Percentiles rank a stretch among this genome's conserved stretches.
phyloP scores from a whole-genome alignment of 2,329 filamentous ascomycete species.

The Fusarium sp. region DNA sequence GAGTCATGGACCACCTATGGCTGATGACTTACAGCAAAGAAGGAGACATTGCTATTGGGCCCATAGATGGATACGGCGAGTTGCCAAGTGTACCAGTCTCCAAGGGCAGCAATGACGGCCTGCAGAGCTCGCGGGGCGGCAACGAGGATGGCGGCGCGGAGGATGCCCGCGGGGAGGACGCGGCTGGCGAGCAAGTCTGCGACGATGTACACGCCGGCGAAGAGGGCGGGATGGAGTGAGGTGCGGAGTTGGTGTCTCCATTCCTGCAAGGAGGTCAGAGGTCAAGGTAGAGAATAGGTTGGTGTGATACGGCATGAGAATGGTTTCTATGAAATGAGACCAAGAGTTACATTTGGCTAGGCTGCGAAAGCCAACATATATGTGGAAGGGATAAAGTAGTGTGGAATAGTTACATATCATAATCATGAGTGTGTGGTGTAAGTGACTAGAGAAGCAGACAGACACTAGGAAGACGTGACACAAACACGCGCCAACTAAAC shows the following conservation, averaged over 20 bases:
- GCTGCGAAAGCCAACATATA: too few species aligned
- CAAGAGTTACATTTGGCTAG: too few species aligned
- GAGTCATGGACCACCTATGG: neutral
- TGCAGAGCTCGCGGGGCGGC: conserved; percentile 83
- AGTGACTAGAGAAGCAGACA: conserved; percentile 15
- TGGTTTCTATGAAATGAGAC: too few species aligned
- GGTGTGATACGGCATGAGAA: neutral
- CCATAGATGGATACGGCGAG: conserved; percentile 84
- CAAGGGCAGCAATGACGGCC: conserved; percentile 81
- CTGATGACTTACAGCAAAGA: conserved; percentile 74
- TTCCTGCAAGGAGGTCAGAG: conserved; percentile 73
- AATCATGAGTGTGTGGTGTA: conserved; percentile 19
- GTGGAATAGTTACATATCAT: too few species aligned
- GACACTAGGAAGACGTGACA: neutral
- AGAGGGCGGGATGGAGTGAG: conserved; percentile 90
- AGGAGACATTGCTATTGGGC: conserved; percentile 72
- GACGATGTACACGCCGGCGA: conserved; percentile 80
- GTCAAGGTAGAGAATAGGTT: neutral
- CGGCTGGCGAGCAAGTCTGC: conserved; percentile 69
- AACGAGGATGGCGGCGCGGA: conserved; percentile 78
- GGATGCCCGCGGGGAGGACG: conserved; percentile 68
- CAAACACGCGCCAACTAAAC: too few species aligned
- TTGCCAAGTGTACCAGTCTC: conserved; percentile 91
- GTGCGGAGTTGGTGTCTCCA: conserved; percentile 91
- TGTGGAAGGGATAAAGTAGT: too few species aligned